Percentiles rank a stretch among this genome's conserved stretches.
Conservation (phyloP, 495 filamentous ascomycete genomes). For the Durotheca rogersii region DNA sequence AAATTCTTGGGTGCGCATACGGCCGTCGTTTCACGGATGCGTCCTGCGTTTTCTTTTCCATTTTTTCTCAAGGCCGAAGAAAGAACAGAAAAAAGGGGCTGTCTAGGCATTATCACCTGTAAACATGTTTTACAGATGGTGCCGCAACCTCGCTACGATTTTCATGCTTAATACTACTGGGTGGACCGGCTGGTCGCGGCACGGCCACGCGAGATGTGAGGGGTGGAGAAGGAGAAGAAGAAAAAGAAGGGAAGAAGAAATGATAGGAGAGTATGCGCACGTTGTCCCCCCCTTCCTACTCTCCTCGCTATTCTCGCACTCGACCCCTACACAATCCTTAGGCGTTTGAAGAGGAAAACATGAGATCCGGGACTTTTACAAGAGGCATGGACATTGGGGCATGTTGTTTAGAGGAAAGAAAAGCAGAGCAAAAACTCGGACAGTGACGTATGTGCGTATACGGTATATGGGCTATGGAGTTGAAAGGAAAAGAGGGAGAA, state of each 20-base stretch:
- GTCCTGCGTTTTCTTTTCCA: too few species aligned
- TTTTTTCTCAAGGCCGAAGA: too few species aligned
- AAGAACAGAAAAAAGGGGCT: too few species aligned
- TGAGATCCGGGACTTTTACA: constrained; percentile 8
- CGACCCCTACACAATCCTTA: constrained; percentile 11
- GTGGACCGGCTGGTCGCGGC: not conserved
- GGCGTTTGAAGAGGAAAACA: constrained; percentile 8
- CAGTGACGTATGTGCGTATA: too few species aligned
- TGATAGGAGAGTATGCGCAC: constrained; percentile 4
- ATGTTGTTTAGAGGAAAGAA: constrained; percentile 21
- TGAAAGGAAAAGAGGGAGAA: not conserved
- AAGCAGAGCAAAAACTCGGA: constrained; percentile 7
- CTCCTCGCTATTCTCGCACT: not conserved
- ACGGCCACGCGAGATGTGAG: not conserved
- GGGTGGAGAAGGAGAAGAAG: not conserved
- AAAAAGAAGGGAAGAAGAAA: not conserved
- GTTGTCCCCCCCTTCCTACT: not conserved
- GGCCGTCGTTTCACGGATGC: too few species aligned
- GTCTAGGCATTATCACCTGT: too few species aligned
- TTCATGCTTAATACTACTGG: constrained; percentile 9
- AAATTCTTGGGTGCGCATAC: too few species aligned
- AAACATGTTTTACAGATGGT: too few species aligned
- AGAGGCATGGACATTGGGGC: constrained; percentile 1
- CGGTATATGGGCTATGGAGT: too few species aligned
- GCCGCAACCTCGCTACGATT: too few species aligned